Base-by-base conservation (phyloP, 228 moss, liverwort and hornwort genomes). In the Sphagnum magellanicum region DNA sequence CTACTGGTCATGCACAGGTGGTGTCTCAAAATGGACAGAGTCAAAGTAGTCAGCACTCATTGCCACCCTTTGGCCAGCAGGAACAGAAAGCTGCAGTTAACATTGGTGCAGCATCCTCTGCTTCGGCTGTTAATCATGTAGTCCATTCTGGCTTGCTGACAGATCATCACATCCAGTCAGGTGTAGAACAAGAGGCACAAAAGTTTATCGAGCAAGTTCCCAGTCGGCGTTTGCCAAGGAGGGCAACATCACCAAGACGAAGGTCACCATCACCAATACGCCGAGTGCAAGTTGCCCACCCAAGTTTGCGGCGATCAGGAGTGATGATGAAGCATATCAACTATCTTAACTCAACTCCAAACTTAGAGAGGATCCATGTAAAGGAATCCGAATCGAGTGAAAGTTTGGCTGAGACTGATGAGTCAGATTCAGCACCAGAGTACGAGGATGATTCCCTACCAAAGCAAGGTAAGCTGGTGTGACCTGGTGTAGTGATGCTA, bases 251-350 rank as follows among this genome's bases (percentile, higher is more conserved):
- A 5, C 96, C 93, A 4, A 77, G 83, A 77, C 86, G 96, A 60
- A 83, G 96, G 61, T 90, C 96, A 50, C 72, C 91, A 67, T 97
- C 93, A 12, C 96, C 96, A 52, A 86, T 97, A 79, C 81, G 92
- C 14, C 88, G 91, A 76, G 82, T 97, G 58, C 96, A 91, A 74
- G 89, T 97, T 51, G 96, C 93, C 53, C 85, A 93, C 58, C 86
- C 83, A 60, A 86, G 81, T 9, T 83, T 77, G 72, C 86, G 96
- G 78, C 91, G 93, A 49, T 81, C 96, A 51, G 96, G 96, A 58
- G 69, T 97, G 55, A 88, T 97, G 10, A 87, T 93, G 63, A 85
- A 91, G 77, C 91, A 91, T 75, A 89, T 97, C 4, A 96, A 91
- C 64, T 91, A 88, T 59, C 89, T 79, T 17, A 90, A 80, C 50